Percentiles rank a stretch among this genome's conserved stretches.
These are phyloP conservation scores for Astrephomene gubernaculifera DNA, from an alignment of 139 green algal species.

Conservation along the genomic window DNA sequence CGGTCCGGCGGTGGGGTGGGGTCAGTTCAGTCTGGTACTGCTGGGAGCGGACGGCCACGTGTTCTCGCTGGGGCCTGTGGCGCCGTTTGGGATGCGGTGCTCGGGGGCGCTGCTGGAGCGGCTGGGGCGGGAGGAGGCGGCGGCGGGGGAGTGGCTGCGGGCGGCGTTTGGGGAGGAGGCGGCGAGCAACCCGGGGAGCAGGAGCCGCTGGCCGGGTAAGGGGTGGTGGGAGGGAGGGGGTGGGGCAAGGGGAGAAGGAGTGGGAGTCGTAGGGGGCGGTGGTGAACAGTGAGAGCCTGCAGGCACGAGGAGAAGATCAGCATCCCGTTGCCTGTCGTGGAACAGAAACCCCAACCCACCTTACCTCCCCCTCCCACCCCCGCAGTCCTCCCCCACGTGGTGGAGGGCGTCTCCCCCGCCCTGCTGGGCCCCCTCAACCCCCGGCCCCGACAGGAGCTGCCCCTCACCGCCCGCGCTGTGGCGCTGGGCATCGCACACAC, in stretches of 20 bases:
- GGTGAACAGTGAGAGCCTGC: too few relatives aligned
- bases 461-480: not conserved
- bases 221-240: not conserved
- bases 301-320: too few relatives aligned
- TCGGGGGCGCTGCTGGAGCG: slow-evolving; percentile 20
- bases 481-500: not conserved
- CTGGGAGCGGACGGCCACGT: slow-evolving; percentile 58
- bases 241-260: not conserved
- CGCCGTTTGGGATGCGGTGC: slow-evolving; percentile 59
- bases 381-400: slow-evolving; percentile 36
- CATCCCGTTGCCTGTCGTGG: too few relatives aligned
- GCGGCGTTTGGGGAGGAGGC: slow-evolving; percentile 15
- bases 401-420: slow-evolving; percentile 17
- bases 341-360: not conserved
- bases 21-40: slow-evolving; percentile 61
- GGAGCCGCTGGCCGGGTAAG: slow-evolving; percentile 30
- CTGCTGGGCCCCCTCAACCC: slow-evolving; percentile 37
- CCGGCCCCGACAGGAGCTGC: slow-evolving; percentile 5
- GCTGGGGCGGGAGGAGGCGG: slow-evolving; percentile 11
- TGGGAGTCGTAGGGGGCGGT: not conserved
- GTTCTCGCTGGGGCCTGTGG: slow-evolving; percentile 68
- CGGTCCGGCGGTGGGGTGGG: slow-evolving; percentile 59
- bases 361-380: not conserved
- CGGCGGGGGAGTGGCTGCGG: slow-evolving; percentile 15
- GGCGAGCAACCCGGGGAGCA: not conserved